Evolutionary conservation across 345 rosid species (phyloP).

Genomic region (Eucalyptus erythrocorys): DNA sequence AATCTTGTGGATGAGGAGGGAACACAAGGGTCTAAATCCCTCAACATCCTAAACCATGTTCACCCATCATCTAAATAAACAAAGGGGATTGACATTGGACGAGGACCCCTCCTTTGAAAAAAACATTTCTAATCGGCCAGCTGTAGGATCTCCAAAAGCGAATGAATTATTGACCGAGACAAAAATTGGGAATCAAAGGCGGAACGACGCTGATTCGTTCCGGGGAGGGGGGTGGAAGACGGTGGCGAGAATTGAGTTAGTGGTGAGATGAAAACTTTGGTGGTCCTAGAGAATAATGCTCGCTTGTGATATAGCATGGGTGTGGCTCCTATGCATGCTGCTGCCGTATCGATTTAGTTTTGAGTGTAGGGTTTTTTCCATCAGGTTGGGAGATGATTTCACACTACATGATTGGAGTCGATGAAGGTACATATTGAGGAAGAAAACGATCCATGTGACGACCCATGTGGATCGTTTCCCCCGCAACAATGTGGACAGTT

Average conservation of each 20-base stretch:
- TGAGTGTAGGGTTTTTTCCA: not conserved
- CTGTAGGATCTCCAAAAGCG: conserved; percentile 38
- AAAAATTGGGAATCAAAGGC: not conserved
- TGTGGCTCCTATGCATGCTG: not conserved
- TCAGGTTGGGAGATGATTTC: not conserved
- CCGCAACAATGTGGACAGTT: not conserved
- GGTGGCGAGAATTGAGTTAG: not conserved
- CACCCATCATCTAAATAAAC: not conserved
- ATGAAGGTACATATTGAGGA: not conserved
- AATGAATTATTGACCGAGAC: conserved; percentile 22
- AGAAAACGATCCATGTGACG: not conserved
- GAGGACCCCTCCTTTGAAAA: not conserved
- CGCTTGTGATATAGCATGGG: not conserved
- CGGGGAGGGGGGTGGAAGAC: not conserved
- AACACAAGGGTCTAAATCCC: not conserved
- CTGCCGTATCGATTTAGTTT: not conserved
- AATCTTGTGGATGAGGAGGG: not conserved
- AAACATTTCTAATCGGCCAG: conserved; percentile 11
- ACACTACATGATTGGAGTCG: not conserved
- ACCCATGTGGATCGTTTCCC: not conserved
- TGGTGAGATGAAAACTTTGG: not conserved
- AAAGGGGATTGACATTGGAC: not conserved
- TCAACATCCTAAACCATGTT: conserved; percentile 5
- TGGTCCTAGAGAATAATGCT: not conserved
- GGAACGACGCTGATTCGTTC: not conserved